Evolutionary conservation across 805 yeast genomes (phyloP).

Genomic region (Candida parachauliodes): DNA sequence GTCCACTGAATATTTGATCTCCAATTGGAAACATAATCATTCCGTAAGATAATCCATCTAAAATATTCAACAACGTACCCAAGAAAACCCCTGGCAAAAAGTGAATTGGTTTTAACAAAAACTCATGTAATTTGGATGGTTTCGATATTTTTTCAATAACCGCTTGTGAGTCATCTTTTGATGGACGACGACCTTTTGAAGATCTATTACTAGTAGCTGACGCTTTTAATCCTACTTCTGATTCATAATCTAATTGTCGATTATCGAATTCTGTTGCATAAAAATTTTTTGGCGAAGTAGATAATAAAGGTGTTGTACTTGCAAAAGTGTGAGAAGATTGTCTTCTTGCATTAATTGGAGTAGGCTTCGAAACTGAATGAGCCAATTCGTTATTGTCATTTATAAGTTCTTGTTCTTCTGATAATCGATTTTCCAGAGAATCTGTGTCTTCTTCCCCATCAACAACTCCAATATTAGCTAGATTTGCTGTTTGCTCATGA

Average conservation of each 20-base stretch:
- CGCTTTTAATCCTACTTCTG: slow-evolving; percentile 4
- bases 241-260: slow-evolving; percentile 3
- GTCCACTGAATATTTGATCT: slow-evolving; percentile 65
- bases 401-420: slow-evolving; percentile 4
- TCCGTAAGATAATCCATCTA: slow-evolving; percentile 94
- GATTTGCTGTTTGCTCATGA: slow-evolving; percentile 54
- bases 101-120: slow-evolving; percentile 35
- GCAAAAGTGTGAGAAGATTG: slow-evolving; percentile 4
- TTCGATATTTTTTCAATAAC: slow-evolving; percentile 8
- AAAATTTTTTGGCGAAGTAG: slow-evolving; percentile 1
- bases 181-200: too few species aligned
- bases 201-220: not conserved
- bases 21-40: slow-evolving; percentile 96
- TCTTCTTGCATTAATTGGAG: slow-evolving; percentile 7
- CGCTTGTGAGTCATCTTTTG: too few species aligned
- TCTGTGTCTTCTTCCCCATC: slow-evolving; percentile 26
- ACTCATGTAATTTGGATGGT: slow-evolving; percentile 13
- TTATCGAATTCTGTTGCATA: slow-evolving; percentile 4
- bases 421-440: too few species aligned
- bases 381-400: not conserved
- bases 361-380: slow-evolving; percentile 8
- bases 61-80: slow-evolving; percentile 79
- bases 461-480: slow-evolving; percentile 55
- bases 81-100: slow-evolving; percentile 78
- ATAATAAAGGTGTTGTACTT: slow-evolving; percentile 8